Percentiles rank a stretch among this genome's conserved stretches.
Conservation (phyloP, 129 eudicot genomes). For the carrot (Daucus carota) region DH1_v3.0 NC_030389.2:23059001-23059500, state of each 20-base stretch:
- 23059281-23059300: background rate
- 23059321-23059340: background rate
- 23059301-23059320: background rate
- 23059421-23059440: background rate
- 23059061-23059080: slow-evolving; percentile 66
- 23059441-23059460: background rate
- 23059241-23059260: background rate
- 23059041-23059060: slow-evolving; percentile 45
- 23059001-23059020: no score
- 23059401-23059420: background rate
- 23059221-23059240: background rate
- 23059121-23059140: background rate
- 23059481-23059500: background rate
- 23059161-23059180: background rate
- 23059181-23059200: background rate
- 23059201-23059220: background rate
- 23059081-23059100: background rate
- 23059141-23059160: background rate
- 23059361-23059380: background rate
- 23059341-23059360: background rate
- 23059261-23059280: background rate
- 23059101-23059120: background rate
- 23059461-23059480: background rate
- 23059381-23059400: background rate
- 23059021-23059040: slow-evolving; percentile 18